Base-by-base conservation (phyloP, 345 rosid genomes). In the Salix udensis region DNA sequence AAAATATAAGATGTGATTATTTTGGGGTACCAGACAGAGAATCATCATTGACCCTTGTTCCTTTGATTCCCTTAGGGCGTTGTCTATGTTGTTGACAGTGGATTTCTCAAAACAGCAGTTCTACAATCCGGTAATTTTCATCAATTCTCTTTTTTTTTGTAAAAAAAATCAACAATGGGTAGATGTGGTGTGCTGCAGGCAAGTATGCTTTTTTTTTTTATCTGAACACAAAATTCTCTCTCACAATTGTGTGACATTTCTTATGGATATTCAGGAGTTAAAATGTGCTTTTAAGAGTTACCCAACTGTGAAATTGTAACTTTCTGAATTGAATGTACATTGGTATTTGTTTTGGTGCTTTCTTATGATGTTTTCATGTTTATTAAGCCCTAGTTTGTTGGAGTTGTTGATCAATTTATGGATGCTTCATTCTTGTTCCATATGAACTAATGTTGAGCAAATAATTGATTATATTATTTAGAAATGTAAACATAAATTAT, bases 51-150 rank as follows among this genome's bases (percentile, higher is more conserved):
- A 64, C 44, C 40, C 36, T 77, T 74, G 65, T 82, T 78, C 78
- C 37, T 53, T 23, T 73, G 14, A 68, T 77, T 62, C 74, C 21
- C 84, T 79, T 89, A 95, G 98, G 99, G 96, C 1, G 80, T 93
- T 79, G 98, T 96, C 75, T 91, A 96, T 84, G 99, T 96, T 81
- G 86, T 96, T 78, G 99, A 96, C 76, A 87, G 96, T 74, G 99
- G 98, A 65, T 96, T 96, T 93, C 89, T 92, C 99, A 21, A 96
- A 96, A 87, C 99, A 96, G 82, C 86, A 87, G 68, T 96, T 89
- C 85, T 96, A 93, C 84, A 93, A 96, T 87, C 97, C 97, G 82
- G 98, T 93, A 93, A 14, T 74, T 82, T 77, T 69, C 21, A 14
- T 73, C 74, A 58, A 34, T 34, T 34, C 37, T n/a, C 19, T 37